These are phyloP conservation scores for Diaporthe eres DNA, from an alignment of 2,329 filamentous ascomycete species.

Conservation along the genomic window DNA sequence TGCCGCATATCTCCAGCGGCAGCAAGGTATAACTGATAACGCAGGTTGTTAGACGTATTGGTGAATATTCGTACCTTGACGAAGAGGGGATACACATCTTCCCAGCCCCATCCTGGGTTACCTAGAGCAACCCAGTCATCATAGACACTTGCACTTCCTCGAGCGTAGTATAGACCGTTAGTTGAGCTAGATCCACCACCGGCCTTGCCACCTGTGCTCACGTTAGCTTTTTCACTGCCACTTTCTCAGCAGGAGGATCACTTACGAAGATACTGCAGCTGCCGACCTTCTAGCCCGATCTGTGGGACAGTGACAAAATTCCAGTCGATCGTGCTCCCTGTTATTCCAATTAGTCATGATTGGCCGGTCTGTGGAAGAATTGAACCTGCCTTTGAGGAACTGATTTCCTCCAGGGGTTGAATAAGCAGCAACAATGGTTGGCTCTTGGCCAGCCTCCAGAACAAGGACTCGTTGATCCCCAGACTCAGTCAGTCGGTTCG, in stretches of 20 bases:
- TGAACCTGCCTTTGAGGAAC: slow-evolving; percentile 43
- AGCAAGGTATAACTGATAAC: neutral
- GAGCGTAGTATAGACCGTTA: slow-evolving; percentile 52
- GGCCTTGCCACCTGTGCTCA: slow-evolving; percentile 35
- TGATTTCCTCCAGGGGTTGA: slow-evolving; percentile 47
- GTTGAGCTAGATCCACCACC: slow-evolving; percentile 51
- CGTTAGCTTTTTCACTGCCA: neutral
- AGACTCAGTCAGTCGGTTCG: slow-evolving; percentile 46
- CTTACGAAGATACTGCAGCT: slow-evolving; percentile 50
- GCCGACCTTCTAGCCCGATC: slow-evolving; percentile 48
- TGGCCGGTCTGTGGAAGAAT: neutral
- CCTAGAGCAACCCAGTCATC: slow-evolving; percentile 51
- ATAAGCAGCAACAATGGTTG: slow-evolving; percentile 45
- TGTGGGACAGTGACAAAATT: slow-evolving; percentile 46
- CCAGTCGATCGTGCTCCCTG: slow-evolving; percentile 46
- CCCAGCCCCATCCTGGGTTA: slow-evolving; percentile 52
- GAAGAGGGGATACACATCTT: slow-evolving; percentile 46
- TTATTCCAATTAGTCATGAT: neutral
- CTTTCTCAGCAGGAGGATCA: rapidly evolving
- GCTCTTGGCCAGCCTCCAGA: slow-evolving; percentile 46
- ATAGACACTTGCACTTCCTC: slow-evolving; percentile 49
- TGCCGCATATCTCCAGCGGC: neutral
- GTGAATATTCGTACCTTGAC: slow-evolving; percentile 41
- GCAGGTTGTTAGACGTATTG: too few relatives aligned
- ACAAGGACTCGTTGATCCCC: slow-evolving; percentile 46